Base-by-base conservation (phyloP, 192 early-diverging fungal species). In the Chytriomyces confervae region DNA sequence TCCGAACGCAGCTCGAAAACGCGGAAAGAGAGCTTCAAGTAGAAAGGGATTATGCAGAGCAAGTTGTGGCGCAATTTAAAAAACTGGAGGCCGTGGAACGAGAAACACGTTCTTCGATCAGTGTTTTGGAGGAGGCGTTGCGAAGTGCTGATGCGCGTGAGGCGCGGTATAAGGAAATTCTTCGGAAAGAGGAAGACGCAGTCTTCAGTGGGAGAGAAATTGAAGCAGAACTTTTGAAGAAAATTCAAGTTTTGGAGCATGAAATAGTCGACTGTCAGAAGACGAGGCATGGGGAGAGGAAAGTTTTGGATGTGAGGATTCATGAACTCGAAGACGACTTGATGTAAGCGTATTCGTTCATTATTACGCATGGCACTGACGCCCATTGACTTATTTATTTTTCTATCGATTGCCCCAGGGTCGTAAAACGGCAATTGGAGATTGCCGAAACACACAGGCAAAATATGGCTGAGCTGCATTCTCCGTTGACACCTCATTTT, bases 241-340 rank as follows among this genome's bases (percentile, higher is more conserved):
- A 65, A 24, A 27, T 65, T 13, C 16, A 65, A 43, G 9, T 16
- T 18, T 51, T 60, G 18, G 50, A 72, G 50, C 49, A 61, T 51
- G 69, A 72, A 24, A 72, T 72, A 36, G 44, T 23, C 20, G 69
- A 72, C 6, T 18, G 24, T n/a, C 69, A 72, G 36, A 72, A 72
- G 27, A 16, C 6, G n/a, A n/a, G 69, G 50, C 50, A 23, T 72
- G 45, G 45, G 9, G 69, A 72, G 57, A 50, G 50, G 16, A 72
- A 72, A 57, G 27, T 23, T 18, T 45, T 72, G 69, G 69, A 72
- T 60, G 13, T 18, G 27, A 50, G 48, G 13, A 23, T 72, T 60
- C 49, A 24, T 20, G 50, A 72, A 13, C 57, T 51, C 49, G 69
- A 72, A 27, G 50, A 72, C 6, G 69, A 72, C 27, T 27, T 72